Conservation (phyloP, 164 flowering plant genomes). For the Nelumbo lutea region DNA sequence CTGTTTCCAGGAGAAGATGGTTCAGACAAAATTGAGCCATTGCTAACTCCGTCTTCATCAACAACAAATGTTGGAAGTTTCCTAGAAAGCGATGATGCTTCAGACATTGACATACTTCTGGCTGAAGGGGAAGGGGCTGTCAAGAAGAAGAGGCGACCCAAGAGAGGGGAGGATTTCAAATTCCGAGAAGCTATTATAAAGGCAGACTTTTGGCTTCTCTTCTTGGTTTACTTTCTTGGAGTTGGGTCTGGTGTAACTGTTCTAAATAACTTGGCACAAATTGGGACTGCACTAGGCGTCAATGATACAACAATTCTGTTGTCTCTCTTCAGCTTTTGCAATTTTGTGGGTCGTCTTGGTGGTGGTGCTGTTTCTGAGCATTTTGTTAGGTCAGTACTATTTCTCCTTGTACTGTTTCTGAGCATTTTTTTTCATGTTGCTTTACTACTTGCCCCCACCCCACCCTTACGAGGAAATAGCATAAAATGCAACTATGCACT, state of each 20-base stretch:
- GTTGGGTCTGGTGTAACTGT: constrained; percentile 94
- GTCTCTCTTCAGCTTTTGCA: constrained; percentile 81
- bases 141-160: constrained; percentile 73
- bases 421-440: not conserved
- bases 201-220: constrained; percentile 97
- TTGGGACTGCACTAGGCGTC: constrained; percentile 68
- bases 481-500: not conserved
- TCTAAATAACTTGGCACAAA: constrained; percentile 87
- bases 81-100: constrained; percentile 40
- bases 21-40: constrained; percentile 37
- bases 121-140: constrained; percentile 95
- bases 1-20: constrained; percentile 25
- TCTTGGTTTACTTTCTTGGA: constrained; percentile 73
- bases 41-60: constrained; percentile 54
- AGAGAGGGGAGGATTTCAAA: constrained; percentile 79
- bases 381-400: constrained; percentile 63
- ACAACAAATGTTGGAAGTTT: constrained; percentile 43
- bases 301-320: constrained; percentile 62
- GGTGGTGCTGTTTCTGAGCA: constrained; percentile 81
- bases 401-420: not conserved
- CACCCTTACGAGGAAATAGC: not conserved
- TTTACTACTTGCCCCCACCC: not conserved
- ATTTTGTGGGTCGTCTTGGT: constrained; percentile 88
- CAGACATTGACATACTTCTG: constrained; percentile 68
- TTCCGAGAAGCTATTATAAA: constrained; percentile 66